Conservation (phyloP, 495 filamentous ascomycete species). For the Cercophora sp. region DNA sequence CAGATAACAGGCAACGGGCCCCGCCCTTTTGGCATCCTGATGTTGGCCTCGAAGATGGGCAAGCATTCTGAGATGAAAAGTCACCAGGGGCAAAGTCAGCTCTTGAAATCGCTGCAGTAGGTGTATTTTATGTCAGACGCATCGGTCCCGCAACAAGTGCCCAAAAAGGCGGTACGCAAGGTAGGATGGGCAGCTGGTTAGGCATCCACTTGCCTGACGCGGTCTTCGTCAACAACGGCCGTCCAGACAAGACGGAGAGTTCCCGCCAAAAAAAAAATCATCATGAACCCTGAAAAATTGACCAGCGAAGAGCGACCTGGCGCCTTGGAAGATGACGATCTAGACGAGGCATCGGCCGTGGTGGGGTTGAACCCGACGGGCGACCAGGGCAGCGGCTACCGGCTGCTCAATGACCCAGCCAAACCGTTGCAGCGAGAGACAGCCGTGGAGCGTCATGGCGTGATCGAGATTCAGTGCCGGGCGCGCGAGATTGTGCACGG, state of each 20-base stretch:
- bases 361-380: conserved; percentile 10
- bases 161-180: neutral
- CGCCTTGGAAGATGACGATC: conserved; percentile 1
- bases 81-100: no score
- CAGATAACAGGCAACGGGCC: no score
- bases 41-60: no score
- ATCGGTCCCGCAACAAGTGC: no score
- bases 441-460: conserved; percentile 20
- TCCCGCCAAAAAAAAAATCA: no score
- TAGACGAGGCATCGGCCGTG: neutral
- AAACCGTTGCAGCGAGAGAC: conserved; percentile 17
- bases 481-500: conserved; percentile 21
- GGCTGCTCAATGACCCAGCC: conserved; percentile 21
- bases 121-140: neutral
- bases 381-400: conserved; percentile 17
- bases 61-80: no score
- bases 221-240: neutral
- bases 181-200: neutral
- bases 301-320: neutral
- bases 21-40: neutral
- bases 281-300: neutral
- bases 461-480: conserved; percentile 22
- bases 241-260: no score
- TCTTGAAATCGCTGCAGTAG: neutral
- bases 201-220: no score